Conservation (phyloP, 2,329 filamentous ascomycete genomes). For the Scytalidium sp. region DNA sequence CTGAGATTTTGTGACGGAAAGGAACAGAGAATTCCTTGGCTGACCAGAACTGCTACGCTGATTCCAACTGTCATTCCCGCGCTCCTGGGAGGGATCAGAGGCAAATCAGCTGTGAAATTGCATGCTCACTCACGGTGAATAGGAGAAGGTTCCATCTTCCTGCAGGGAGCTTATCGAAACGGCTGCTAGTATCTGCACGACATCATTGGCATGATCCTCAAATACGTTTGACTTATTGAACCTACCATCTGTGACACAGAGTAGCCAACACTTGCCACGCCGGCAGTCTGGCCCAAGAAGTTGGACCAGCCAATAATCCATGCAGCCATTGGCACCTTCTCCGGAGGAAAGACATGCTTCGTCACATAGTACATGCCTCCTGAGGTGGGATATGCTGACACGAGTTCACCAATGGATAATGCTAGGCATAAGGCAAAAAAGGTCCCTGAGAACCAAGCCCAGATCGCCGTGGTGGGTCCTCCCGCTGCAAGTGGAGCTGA, state of each 20-base stretch:
- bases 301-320: slow-evolving; percentile 70
- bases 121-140: no score
- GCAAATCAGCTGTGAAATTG: no score
- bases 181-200: no score
- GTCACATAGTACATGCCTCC: slow-evolving; percentile 69
- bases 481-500: slow-evolving; percentile 55
- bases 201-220: no score
- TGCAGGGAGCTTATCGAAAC: no score
- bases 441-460: slow-evolving; percentile 64
- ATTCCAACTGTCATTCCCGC: no score
- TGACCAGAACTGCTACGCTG: no score
- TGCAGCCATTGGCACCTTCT: slow-evolving; percentile 59
- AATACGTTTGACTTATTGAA: no score
- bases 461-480: slow-evolving; percentile 61
- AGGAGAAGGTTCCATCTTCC: no score
- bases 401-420: slow-evolving; percentile 59
- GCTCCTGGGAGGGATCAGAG: no score
- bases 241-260: no score
- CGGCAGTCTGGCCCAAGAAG: slow-evolving; percentile 60
- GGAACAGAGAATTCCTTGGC: slow-evolving; percentile 49
- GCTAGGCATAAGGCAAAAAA: slow-evolving; percentile 63
- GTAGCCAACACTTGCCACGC: slow-evolving; percentile 42
- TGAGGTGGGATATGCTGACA: slow-evolving; percentile 64
- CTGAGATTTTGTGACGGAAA: slow-evolving; percentile 58
- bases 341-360: slow-evolving; percentile 59